Evolutionary conservation across 2,329 filamentous ascomycete species (phyloP).

Genomic region (Myrmaecium sp.): DNA sequence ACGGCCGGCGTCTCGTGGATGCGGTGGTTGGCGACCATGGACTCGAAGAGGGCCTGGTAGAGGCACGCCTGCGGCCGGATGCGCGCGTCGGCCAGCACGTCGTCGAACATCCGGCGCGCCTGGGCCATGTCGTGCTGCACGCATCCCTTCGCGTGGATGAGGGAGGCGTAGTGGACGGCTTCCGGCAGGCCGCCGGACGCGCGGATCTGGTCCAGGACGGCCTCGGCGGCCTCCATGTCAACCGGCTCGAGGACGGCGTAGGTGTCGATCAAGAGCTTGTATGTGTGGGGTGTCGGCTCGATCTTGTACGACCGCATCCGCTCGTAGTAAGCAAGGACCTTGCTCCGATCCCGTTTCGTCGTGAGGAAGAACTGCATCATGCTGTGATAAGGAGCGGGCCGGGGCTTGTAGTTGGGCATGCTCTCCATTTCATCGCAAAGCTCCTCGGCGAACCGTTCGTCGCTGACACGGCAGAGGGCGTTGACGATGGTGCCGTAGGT

Average conservation of each 20-base stretch:
- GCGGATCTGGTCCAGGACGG: conserved; percentile 63
- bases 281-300: conserved; percentile 83
- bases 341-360: conserved; percentile 87
- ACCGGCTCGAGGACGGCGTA: conserved; percentile 87
- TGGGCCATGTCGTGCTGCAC: conserved; percentile 81
- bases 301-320: conserved; percentile 83
- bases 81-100: conserved; percentile 49
- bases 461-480: conserved; percentile 87
- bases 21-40: conserved; percentile 86
- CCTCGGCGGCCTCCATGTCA: conserved; percentile 74
- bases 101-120: conserved; percentile 67
- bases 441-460: conserved; percentile 94
- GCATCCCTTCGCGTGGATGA: conserved; percentile 92
- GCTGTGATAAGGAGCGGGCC: conserved; percentile 94
- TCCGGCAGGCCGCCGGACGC: conserved; percentile 60
- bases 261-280: conserved; percentile 91
- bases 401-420: conserved; percentile 97
- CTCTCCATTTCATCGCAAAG: conserved; percentile 98
- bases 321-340: conserved; percentile 88
- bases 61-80: conserved; percentile 67
- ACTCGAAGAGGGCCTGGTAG: conserved; percentile 93
- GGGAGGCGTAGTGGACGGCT: conserved; percentile 84
- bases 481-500: conserved; percentile 98
- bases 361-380: conserved; percentile 99
- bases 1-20: conserved; percentile 55